Conservation (phyloP, 441 rosid genomes). For the Populus hybrid region DNA sequence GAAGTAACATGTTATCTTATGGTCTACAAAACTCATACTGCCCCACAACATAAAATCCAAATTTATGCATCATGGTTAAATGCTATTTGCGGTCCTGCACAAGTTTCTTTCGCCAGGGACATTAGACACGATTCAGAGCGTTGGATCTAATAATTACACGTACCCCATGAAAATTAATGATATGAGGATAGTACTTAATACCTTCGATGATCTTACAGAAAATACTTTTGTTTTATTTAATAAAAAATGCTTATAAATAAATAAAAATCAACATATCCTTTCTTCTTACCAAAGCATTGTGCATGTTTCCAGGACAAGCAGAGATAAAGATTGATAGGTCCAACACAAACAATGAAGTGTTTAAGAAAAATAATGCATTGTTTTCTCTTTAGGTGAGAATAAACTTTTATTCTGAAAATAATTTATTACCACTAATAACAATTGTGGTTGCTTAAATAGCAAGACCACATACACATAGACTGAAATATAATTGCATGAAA, state of each 20-base stretch:
- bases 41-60: neutral
- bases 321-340: conserved; percentile 56
- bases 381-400: too few relatives aligned
- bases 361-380: too few relatives aligned
- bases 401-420: too few relatives aligned
- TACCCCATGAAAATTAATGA: neutral
- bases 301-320: conserved; percentile 99
- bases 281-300: conserved; percentile 75
- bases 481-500: too few relatives aligned
- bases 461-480: too few relatives aligned
- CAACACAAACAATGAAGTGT: too few relatives aligned
- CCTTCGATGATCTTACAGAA: neutral
- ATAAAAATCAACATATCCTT: neutral
- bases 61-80: neutral
- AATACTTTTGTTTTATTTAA: neutral
- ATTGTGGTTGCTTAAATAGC: too few relatives aligned
- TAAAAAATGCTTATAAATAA: neutral
- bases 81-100: neutral
- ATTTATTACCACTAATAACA: too few relatives aligned
- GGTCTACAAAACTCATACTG: neutral
- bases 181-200: neutral
- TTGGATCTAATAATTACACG: neutral
- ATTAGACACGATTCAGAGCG: neutral
- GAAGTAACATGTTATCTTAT: neutral
- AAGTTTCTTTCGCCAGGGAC: neutral